A percentile compares a stretch with the other conserved stretches of the same genome.
These are phyloP conservation scores for Zymoseptoria brevis DNA, from an alignment of 2,329 filamentous ascomycete species.

Conservation along the genomic window DNA sequence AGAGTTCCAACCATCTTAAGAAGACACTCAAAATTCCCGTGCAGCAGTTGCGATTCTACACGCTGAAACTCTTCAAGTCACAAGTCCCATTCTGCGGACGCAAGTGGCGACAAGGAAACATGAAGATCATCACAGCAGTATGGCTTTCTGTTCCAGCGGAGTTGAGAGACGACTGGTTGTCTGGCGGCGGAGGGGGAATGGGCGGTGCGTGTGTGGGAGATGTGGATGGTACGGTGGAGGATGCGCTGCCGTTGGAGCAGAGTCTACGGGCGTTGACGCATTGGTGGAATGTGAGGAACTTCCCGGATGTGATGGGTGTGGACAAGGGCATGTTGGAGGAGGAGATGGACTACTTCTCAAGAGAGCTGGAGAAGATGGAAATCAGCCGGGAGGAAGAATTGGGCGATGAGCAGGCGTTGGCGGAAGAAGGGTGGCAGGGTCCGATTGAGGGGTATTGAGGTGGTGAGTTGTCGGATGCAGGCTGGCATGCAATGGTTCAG, in stretches of 20 bases:
- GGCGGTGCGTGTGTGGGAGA: constrained; percentile 43
- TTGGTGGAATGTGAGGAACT: constrained; percentile 83
- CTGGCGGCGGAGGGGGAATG: constrained; percentile 53
- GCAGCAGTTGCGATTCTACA: constrained; percentile 79
- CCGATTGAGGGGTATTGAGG: constrained; percentile 25
- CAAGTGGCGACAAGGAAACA: constrained; percentile 96
- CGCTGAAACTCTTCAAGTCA: constrained; percentile 95
- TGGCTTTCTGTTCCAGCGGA: constrained; percentile 91
- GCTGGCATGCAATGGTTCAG: too few species aligned
- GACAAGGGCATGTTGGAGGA: constrained; percentile 32
- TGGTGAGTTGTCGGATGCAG: background rate
- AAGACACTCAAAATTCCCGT: constrained; percentile 90
- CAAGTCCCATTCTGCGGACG: constrained; percentile 96
- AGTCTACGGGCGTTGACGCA: constrained; percentile 81
- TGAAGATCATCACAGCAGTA: constrained; percentile 96
- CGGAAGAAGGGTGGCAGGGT: constrained; percentile 16
- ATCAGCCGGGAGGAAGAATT: constrained; percentile 20
- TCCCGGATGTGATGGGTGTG: constrained; percentile 66
- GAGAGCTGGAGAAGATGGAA: constrained; percentile 45
- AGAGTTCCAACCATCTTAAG: constrained; percentile 82
- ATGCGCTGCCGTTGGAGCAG: constrained; percentile 85
- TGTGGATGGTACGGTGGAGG: constrained; percentile 88
- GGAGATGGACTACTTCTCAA: constrained; percentile 42
- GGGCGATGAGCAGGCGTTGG: constrained; percentile 15
- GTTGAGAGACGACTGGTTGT: constrained; percentile 88